These are phyloP conservation scores for Spencermartinsiella europaea DNA, from an alignment of 805 yeast genomes.

Conservation along the genomic window DNA sequence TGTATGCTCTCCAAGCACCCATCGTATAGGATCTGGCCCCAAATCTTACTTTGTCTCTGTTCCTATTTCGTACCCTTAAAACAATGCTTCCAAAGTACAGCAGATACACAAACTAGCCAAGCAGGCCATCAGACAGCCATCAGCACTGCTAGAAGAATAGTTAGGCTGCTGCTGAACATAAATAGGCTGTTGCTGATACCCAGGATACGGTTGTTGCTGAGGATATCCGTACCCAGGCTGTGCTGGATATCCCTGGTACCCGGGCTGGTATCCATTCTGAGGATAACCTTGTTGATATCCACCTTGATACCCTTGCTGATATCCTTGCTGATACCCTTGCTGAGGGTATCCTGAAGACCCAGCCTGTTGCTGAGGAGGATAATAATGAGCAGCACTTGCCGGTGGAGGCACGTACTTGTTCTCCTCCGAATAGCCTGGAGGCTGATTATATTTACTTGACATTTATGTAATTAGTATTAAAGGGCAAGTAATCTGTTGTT, in stretches of 20 bases:
- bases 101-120: slow-evolving; percentile 26
- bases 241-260: slow-evolving; percentile 13
- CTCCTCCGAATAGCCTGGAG: neutral
- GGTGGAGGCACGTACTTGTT: neutral
- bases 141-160: slow-evolving; percentile 7
- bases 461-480: slow-evolving; percentile 1
- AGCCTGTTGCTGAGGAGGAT: slow-evolving; percentile 2
- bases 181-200: slow-evolving; percentile 18
- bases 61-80: slow-evolving; percentile 9
- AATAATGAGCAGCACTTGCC: slow-evolving; percentile 5
- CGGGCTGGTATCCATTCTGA: slow-evolving; percentile 13
- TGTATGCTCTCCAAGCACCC: no score
- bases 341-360: slow-evolving; percentile 7
- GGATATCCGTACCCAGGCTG: slow-evolving; percentile 11
- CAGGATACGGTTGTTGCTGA: slow-evolving; percentile 9
- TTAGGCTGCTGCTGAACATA: slow-evolving; percentile 20
- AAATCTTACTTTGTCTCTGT: no score
- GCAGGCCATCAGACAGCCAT: slow-evolving; percentile 18
- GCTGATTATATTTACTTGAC: neutral
- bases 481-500: no score
- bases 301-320: slow-evolving; percentile 13
- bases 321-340: slow-evolving; percentile 12
- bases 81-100: slow-evolving; percentile 22
- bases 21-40: no score
- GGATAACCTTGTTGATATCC: slow-evolving; percentile 11